phyloP scores from a whole-genome alignment of 2,329 filamentous ascomycete genomes.

The Blumeria hordei region DNA sequence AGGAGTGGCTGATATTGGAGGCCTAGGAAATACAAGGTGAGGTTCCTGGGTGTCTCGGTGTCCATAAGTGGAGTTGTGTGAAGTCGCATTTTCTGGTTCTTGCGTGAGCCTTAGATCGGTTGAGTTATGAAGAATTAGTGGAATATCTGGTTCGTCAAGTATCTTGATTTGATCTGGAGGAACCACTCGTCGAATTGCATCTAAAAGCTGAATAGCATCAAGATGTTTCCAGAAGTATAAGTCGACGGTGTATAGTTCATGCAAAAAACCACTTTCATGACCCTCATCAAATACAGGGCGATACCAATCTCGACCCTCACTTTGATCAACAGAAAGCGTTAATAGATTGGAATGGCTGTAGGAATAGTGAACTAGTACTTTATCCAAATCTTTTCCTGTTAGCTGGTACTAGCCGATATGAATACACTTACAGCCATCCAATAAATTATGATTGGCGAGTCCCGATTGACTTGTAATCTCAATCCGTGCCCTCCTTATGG shows the following conservation, averaged over 20 bases:
- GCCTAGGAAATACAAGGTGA: slow-evolving; percentile 9
- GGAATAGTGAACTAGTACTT: slow-evolving; percentile 39
- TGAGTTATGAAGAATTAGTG: slow-evolving; percentile 21
- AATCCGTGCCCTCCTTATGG: slow-evolving; percentile 40
- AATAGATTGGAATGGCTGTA: slow-evolving; percentile 52
- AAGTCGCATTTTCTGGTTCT: slow-evolving; percentile 45
- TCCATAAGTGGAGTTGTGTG: slow-evolving; percentile 30
- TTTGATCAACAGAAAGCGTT: slow-evolving; percentile 35
- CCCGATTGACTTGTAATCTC: slow-evolving; percentile 57
- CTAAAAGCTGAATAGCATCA: slow-evolving; percentile 47
- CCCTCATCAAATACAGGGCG: slow-evolving; percentile 46
- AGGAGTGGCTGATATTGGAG: slow-evolving; percentile 16
- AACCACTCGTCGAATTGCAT: slow-evolving; percentile 39
- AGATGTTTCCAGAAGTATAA: slow-evolving; percentile 59
- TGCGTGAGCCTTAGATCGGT: slow-evolving; percentile 48
- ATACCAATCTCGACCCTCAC: slow-evolving; percentile 34
- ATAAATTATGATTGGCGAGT: slow-evolving; percentile 54
- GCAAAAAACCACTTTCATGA: slow-evolving; percentile 58
- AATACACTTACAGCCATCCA: slow-evolving; percentile 42
- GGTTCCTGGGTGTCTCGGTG: slow-evolving; percentile 12
- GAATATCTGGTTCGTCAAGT: slow-evolving; percentile 32
- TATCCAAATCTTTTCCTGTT: slow-evolving; percentile 34
- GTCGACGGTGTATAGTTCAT: slow-evolving; percentile 51
- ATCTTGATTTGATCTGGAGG: slow-evolving; percentile 35
- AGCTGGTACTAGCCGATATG: background rate